Evolutionary conservation across 148 eudicot genomes (phyloP).

Genomic region (Rhododendron ferrugineum): DNA sequence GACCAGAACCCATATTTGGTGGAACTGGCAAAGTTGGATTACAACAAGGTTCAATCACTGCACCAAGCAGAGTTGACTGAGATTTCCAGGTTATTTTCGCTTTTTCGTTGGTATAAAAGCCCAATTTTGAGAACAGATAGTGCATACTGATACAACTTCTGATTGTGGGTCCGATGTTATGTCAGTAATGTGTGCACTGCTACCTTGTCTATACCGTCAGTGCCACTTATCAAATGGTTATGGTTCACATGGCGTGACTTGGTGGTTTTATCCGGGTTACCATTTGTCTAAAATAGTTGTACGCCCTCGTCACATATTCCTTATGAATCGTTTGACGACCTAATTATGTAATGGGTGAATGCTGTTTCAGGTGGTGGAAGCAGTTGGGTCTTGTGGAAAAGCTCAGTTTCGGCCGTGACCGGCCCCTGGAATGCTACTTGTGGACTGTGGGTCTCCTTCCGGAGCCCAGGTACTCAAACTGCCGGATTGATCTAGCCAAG

Average conservation of each 20-base stretch:
- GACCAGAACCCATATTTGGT: constrained; percentile 15
- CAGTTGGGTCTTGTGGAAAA: constrained; percentile 31
- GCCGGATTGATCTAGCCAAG: constrained; percentile 37
- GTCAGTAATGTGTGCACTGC: not conserved
- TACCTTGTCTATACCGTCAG: too few relatives aligned
- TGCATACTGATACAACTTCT: not conserved
- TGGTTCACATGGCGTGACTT: too few relatives aligned
- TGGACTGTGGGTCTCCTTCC: constrained; percentile 50
- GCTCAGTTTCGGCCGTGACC: constrained; percentile 35
- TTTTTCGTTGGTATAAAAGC: not conserved
- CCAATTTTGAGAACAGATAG: not conserved
- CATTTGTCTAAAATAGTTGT: too few relatives aligned
- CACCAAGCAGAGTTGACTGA: constrained; percentile 25
- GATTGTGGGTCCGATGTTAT: too few relatives aligned
- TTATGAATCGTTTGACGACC: too few relatives aligned
- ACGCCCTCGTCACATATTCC: too few relatives aligned
- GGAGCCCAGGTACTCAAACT: constrained; percentile 26
- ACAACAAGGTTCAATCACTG: constrained; percentile 22
- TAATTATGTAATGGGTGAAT: not conserved
- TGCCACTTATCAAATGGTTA: too few relatives aligned
- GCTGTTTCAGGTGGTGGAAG: constrained; percentile 45
- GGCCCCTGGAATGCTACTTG: constrained; percentile 44
- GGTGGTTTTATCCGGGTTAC: too few relatives aligned
- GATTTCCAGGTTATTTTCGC: constrained; percentile 17
- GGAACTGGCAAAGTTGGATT: constrained; percentile 30